Conservation (phyloP, 2,329 filamentous ascomycete genomes). For the Colletotrichum sp. region DNA sequence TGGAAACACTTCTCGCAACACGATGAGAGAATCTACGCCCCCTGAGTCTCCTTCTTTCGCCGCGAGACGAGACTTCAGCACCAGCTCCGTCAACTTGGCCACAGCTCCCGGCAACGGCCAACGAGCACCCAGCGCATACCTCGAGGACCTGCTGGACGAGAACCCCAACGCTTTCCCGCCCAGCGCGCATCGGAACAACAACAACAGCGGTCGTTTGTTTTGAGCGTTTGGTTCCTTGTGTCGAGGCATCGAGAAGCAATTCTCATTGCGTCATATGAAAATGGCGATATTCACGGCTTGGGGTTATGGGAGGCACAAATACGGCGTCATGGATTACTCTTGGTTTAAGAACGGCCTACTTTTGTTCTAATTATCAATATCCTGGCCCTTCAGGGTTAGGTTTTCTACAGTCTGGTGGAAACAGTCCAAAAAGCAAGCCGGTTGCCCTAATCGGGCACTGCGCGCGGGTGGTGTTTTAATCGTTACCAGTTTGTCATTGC, state of each 20-base stretch:
- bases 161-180: constrained; percentile 62
- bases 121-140: constrained; percentile 84
- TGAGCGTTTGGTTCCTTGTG: neutral
- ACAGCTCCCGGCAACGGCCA: constrained; percentile 62
- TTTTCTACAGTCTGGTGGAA: neutral
- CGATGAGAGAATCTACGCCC: constrained; percentile 56
- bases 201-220: constrained; percentile 3
- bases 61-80: constrained; percentile 57
- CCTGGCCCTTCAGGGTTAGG: neutral
- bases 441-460: neutral
- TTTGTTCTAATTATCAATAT: constrained; percentile 4
- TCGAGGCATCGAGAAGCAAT: neutral
- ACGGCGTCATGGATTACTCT: constrained; percentile 16
- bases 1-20: constrained; percentile 42
- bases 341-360: constrained; percentile 5
- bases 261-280: constrained; percentile 9
- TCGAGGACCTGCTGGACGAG: constrained; percentile 88
- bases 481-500: neutral
- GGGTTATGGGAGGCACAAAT: neutral
- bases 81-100: constrained; percentile 71
- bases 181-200: constrained; percentile 18
- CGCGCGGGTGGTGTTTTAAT: neutral
- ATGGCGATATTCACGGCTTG: constrained; percentile 6
- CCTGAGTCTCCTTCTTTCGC: constrained; percentile 67
- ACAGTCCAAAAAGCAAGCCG: neutral